Percentiles rank a stretch among this genome's conserved stretches.
Evolutionary conservation across 495 filamentous ascomycete genomes (phyloP).

Genomic region (Aspergillus asperescens): DNA sequence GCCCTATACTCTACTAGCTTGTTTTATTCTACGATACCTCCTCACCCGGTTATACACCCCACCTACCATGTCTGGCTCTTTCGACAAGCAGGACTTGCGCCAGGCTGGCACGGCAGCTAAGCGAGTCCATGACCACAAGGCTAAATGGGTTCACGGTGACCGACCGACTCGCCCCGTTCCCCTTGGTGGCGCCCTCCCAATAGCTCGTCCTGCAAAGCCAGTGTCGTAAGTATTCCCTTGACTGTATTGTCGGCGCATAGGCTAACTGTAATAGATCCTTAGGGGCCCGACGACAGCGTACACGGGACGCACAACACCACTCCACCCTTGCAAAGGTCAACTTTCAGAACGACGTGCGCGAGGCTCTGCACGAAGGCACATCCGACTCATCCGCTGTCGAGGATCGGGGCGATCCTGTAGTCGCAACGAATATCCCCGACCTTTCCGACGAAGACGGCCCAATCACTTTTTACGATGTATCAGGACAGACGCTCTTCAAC

Average conservation of each 20-base stretch:
- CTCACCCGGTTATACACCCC: not conserved
- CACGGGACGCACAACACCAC: slow-evolving; percentile 28
- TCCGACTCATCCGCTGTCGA: slow-evolving; percentile 36
- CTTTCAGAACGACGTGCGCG: slow-evolving; percentile 32
- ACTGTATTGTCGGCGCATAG: not conserved
- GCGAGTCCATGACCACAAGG: slow-evolving; percentile 47
- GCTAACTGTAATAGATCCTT: slow-evolving; percentile 9
- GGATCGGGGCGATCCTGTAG: slow-evolving; percentile 39
- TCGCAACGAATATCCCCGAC: slow-evolving; percentile 18
- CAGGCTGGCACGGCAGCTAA: slow-evolving; percentile 30
- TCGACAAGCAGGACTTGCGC: slow-evolving; percentile 20
- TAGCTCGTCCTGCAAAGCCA: slow-evolving; percentile 29
- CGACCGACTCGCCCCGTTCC: slow-evolving; percentile 14
- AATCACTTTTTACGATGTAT: slow-evolving; percentile 45
- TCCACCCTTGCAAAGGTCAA: slow-evolving; percentile 29
- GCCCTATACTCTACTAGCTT: not conserved
- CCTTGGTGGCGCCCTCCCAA: slow-evolving; percentile 8
- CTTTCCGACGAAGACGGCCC: slow-evolving; percentile 34
- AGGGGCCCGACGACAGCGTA: slow-evolving; percentile 27
- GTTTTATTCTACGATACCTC: not conserved
- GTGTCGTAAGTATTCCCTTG: slow-evolving; percentile 16
- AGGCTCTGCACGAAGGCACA: slow-evolving; percentile 24
- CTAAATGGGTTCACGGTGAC: slow-evolving; percentile 51
- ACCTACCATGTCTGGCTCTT: slow-evolving; percentile 16
- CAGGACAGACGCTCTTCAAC: slow-evolving; percentile 51